These are phyloP conservation scores for Aspergillus pseudonomiae DNA, from an alignment of 2,329 filamentous ascomycete genomes.

Conservation along the genomic window DNA sequence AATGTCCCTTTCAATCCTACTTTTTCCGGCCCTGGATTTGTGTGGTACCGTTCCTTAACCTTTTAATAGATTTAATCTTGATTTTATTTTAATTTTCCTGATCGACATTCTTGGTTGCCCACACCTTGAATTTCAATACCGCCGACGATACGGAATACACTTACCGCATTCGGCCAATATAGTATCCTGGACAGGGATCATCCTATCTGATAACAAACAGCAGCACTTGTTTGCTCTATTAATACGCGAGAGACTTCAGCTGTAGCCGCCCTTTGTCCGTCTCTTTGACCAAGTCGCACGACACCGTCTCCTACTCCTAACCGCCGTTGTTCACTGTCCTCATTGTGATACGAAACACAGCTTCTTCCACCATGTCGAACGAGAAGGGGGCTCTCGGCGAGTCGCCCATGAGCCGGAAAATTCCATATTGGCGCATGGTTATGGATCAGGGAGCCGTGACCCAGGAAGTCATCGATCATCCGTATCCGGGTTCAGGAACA, in stretches of 20 bases:
- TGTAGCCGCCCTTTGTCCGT: background rate
- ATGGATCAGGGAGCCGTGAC: slow-evolving; percentile 38
- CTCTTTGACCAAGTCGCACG: too few species aligned
- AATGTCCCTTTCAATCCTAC: background rate
- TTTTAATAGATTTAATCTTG: slow-evolving; percentile 2
- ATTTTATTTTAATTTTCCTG: slow-evolving; percentile 1
- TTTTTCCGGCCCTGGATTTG: background rate
- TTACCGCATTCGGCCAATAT: background rate
- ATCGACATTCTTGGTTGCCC: background rate
- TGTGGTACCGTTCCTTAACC: background rate
- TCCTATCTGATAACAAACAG: background rate
- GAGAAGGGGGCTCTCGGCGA: slow-evolving; percentile 27
- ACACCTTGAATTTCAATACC: background rate
- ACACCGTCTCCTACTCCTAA: background rate
- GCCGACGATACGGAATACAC: background rate
- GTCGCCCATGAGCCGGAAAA: slow-evolving; percentile 28
- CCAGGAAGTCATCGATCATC: slow-evolving; percentile 37
- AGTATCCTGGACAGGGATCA: background rate
- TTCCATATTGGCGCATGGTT: slow-evolving; percentile 40
- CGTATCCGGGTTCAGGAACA: slow-evolving; percentile 44
- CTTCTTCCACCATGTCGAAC: slow-evolving; percentile 30
- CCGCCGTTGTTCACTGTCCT: background rate
- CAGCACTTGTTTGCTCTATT: background rate
- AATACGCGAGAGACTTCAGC: background rate
- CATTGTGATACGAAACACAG: background rate